Evolutionary conservation across 805 yeast genomes (phyloP).

Genomic region (Debaryomyces hansenii): DNA sequence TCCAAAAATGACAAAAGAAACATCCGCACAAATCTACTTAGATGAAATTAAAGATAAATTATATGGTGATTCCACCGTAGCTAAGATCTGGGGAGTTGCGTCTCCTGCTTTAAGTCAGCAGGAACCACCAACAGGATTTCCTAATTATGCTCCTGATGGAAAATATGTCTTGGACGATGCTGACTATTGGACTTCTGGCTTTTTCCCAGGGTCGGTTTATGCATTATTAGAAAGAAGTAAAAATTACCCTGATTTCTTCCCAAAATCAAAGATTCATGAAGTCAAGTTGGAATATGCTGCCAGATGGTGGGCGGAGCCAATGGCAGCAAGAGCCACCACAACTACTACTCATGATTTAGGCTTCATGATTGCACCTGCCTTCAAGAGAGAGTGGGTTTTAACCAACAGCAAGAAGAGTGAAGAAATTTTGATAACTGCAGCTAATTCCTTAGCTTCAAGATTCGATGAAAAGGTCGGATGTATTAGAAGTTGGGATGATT

Average conservation of each 20-base stretch:
- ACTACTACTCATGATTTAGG: constrained; percentile 29
- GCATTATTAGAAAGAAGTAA: constrained; percentile 9
- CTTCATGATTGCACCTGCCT: constrained; percentile 23
- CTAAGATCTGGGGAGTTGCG: constrained; percentile 15
- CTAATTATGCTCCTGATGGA: constrained; percentile 10
- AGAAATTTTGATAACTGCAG: constrained; percentile 20
- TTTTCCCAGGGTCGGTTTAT: constrained; percentile 13
- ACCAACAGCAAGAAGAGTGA: constrained; percentile 12
- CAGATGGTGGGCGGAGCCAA: constrained; percentile 14
- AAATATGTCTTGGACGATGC: constrained; percentile 8
- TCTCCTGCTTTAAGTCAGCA: constrained; percentile 1
- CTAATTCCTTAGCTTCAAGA: constrained; percentile 23
- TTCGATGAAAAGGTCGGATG: constrained; percentile 18
- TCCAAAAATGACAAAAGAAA: not conserved
- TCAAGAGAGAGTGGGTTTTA: constrained; percentile 20
- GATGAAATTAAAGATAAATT: constrained; percentile 5
- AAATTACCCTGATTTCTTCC: constrained; percentile 11
- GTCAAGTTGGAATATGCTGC: constrained; percentile 12
- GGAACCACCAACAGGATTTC: constrained; percentile 8
- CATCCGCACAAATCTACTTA: not conserved
- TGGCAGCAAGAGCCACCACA: constrained; percentile 10
- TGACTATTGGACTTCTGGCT: constrained; percentile 15
- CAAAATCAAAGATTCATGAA: constrained; percentile 3
- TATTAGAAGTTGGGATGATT: constrained; percentile 25
- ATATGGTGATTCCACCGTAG: constrained; percentile 8